Conservation (phyloP, 1,139 yeast genomes). For the Pneumocystis carinii region DNA sequence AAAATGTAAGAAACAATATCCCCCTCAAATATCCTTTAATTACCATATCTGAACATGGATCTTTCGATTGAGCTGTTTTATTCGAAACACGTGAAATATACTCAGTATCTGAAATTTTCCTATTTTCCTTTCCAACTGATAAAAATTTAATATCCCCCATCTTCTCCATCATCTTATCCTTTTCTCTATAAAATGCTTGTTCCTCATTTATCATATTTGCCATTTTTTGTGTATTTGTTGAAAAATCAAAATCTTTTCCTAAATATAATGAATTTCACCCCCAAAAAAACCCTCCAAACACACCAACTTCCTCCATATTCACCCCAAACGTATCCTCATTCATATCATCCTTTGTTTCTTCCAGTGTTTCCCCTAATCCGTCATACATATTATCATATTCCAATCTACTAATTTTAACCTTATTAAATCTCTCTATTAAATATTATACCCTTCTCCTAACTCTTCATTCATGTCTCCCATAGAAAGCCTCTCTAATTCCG, state of each 20-base stretch:
- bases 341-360: slow-evolving; percentile 64
- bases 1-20: too few relatives aligned
- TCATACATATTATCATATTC: slow-evolving; percentile 68
- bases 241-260: slow-evolving; percentile 66
- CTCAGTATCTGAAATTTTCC: not conserved
- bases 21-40: too few relatives aligned
- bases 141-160: too few relatives aligned
- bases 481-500: not conserved
- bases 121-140: too few relatives aligned
- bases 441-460: not conserved
- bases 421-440: not conserved
- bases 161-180: not conserved
- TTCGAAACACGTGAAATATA: not conserved
- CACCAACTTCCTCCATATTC: slow-evolving; percentile 30
- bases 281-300: not conserved
- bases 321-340: slow-evolving; percentile 83
- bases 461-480: too few relatives aligned
- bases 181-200: slow-evolving; percentile 16
- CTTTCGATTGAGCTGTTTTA: not conserved
- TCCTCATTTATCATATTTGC: slow-evolving; percentile 25
- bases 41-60: too few relatives aligned
- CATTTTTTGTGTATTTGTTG: slow-evolving; percentile 29
- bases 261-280: slow-evolving; percentile 6
- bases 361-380: slow-evolving; percentile 53
- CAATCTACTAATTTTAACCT: too few relatives aligned